Conservation (phyloP, 805 yeast genomes). For the Lipomyces sp. region DNA sequence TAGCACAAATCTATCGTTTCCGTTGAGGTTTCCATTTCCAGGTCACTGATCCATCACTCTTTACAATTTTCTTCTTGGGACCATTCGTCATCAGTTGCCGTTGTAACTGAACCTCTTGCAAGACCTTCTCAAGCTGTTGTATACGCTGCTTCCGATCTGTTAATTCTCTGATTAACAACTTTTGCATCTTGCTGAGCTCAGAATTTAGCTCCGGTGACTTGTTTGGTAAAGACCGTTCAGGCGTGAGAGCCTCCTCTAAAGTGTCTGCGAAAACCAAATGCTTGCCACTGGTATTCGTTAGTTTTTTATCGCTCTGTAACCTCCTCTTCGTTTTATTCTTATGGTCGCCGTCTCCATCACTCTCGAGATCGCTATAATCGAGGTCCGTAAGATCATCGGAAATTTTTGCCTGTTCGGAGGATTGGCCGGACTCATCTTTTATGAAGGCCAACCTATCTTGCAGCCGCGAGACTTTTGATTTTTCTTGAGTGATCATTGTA, state of each 20-base stretch:
- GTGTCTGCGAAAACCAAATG: constrained; percentile 87
- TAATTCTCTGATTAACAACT: constrained; percentile 16
- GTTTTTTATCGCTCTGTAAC: not conserved
- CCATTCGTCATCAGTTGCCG: constrained; percentile 92
- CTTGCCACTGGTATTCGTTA: constrained; percentile 40
- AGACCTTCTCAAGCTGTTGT: constrained; percentile 64
- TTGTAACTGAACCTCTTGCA: constrained; percentile 73
- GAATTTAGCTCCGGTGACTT: not conserved
- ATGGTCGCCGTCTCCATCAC: constrained; percentile 41
- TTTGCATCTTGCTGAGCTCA: constrained; percentile 40
- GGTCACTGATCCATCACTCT: constrained; percentile 65
- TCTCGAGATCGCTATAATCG: constrained; percentile 52
- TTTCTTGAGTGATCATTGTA: constrained; percentile 73
- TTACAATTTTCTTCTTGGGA: constrained; percentile 73
- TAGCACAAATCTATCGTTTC: constrained; percentile 41
- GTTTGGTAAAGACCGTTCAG: not conserved
- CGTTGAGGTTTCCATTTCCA: constrained; percentile 81
- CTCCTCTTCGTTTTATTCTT: constrained; percentile 50
- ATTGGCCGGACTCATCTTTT: not conserved
- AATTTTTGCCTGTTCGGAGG: constrained; percentile 9
- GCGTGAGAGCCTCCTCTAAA: constrained; percentile 58
- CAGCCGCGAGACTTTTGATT: constrained; percentile 64
- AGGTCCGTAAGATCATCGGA: constrained; percentile 45
- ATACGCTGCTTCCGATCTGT: constrained; percentile 40
- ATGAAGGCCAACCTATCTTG: constrained; percentile 44